Base-by-base conservation (phyloP, 306 rosid genomes). In the Cicer pinnatifidum region DNA sequence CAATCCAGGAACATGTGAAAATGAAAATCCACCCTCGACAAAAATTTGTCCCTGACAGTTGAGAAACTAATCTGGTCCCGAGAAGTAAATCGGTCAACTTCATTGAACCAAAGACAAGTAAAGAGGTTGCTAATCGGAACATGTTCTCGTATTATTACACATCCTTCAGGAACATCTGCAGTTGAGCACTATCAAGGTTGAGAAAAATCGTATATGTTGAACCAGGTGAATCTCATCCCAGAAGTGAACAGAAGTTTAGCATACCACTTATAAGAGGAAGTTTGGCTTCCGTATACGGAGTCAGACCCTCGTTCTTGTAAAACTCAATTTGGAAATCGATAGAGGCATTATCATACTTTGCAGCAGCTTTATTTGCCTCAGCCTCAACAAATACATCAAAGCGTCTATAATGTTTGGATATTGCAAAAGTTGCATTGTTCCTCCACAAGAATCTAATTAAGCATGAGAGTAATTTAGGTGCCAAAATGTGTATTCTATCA, bases 91-190 rank as follows among this genome's bases (percentile, higher is more conserved):
- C 99, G 91, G 85, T 94, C 99, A 58, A 94, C 99, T 84, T 94
- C 99, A 68, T 91, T 84, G 93, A 88, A 91, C 99, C 99, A 94
- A 74, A 91, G 97, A 83, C 97, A 94, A 62, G 97, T 84, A 45
- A 91, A 86, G 62, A 94, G 92, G 79, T 94, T 90, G 87, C 97
- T 94, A 40, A 94, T 85, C 12, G 97, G 97, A 78, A 89, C 85
- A 72, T 89, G 99, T 84, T 94, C 99, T 69, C 90, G 86, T 46
- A 94, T 63, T 68, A 91, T 86, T 20, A 94, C 97, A 59, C 99
- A 94, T 66, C 96, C 97, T 88, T 94, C 99, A 39, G 99, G 99
- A 84, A 94, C 99, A 78, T 94, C 99, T 94, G 88, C 84, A 86
- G 69, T 20, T 11, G 75, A 78, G 37, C 66, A 59, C 57, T 68